Conservation (phyloP, 2,329 filamentous ascomycete species). For the Scedosporium aurantiacum region DNA sequence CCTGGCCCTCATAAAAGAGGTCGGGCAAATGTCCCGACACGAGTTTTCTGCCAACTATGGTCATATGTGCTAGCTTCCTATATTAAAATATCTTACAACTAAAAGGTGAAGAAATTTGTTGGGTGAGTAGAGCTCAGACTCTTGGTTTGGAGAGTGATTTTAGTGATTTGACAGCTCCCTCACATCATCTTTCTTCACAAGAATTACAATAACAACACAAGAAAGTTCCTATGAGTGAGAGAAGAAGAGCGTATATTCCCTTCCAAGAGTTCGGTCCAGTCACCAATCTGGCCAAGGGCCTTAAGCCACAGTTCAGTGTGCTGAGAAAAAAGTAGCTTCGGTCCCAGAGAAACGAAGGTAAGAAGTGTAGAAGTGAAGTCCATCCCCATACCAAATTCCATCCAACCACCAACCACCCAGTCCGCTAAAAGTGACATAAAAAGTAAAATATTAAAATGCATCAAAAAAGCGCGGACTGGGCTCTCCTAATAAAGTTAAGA, state of each 20-base stretch:
- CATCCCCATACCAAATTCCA: neutral
- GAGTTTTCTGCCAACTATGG: neutral
- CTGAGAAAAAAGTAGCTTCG: conserved; percentile 11
- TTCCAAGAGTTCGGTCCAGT: neutral
- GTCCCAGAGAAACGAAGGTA: conserved; percentile 11
- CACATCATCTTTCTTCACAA: neutral
- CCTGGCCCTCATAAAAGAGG: no score
- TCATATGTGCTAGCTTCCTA: neutral
- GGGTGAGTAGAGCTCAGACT: no score
- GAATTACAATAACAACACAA: neutral
- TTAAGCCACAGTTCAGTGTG: neutral
- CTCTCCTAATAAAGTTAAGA: neutral
- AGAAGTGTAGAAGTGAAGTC: neutral
- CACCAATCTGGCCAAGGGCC: neutral
- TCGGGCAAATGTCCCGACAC: no score
- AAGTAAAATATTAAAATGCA: neutral
- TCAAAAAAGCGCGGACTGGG: neutral
- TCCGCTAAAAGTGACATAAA: neutral
- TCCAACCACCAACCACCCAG: neutral
- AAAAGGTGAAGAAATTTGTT: no score
- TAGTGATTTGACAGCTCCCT: neutral
- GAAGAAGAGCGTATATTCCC: neutral
- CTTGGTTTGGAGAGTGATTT: neutral
- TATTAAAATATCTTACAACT: no score
- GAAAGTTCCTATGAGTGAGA: neutral